Base-by-base conservation (phyloP, 2,329 filamentous ascomycete species). In the Colletotrichum lupini region DNA sequence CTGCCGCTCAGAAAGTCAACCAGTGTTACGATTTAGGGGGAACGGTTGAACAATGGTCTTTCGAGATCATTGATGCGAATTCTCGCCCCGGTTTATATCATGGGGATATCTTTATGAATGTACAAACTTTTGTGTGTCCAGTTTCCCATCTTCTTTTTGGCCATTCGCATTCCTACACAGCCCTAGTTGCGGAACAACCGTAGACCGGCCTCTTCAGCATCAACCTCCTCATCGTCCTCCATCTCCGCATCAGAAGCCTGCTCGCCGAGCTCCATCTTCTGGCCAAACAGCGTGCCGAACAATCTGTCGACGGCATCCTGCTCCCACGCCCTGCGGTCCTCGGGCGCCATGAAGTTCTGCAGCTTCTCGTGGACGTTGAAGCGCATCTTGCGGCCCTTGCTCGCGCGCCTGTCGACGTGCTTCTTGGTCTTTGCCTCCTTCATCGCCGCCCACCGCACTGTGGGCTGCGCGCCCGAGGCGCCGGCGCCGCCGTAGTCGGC, bases 321-420 rank as follows among this genome's bases (percentile, higher is more conserved):
- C 74, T 94, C 93, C 97, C 97, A 99, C 19, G 82, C 83, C 4
- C 93, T 88, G 66, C 94, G 87, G 80, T 97, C 94, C 81, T 98
- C 95, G 0, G 95, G 92, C 12, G 95, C 95, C 95, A 98, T 98
- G 80, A 98, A 98, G 82, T 98, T 98, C 85, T 98, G 94, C 79
- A 99, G 83, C 86, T 98, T 98, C 85, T 98, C 96, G 80, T 98
- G 95, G 58, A 98, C 95, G 19, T 94, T 97, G 83, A 96, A 99
- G 52, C 95, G 89, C 88, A 99, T 90, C 85, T 98, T 98, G 62
- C 97, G 88, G 6, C 97, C 97, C 84, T 98, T 98, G 81, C 94
- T 97, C 0, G 97, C 97, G 81, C 95, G 97, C 24, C 95, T 95
- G 81, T 99, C 97, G 5, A 98, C 94, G 35, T 92, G 90, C 80